phyloP scores from a whole-genome alignment of 176 grass and related monocot species.

The Triticum timopheevii region DNA sequence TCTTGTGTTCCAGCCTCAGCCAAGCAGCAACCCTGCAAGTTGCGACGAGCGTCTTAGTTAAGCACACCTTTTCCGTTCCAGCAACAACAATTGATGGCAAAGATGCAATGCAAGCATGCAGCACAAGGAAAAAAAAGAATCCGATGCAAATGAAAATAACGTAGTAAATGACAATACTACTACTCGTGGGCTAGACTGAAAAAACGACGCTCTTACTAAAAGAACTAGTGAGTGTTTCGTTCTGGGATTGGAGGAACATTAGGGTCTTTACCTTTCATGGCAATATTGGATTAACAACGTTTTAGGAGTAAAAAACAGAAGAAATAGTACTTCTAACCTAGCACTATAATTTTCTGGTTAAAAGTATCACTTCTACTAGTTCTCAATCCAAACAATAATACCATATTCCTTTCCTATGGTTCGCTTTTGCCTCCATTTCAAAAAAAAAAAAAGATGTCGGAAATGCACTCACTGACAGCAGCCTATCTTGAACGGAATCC shows the following conservation, averaged over 20 bases:
- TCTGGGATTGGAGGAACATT: too few relatives aligned
- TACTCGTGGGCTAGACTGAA: neutral
- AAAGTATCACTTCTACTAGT: too few relatives aligned
- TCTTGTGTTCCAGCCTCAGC: conserved; percentile 18
- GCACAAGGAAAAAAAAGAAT: neutral
- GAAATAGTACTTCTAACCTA: too few relatives aligned
- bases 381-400: too few relatives aligned
- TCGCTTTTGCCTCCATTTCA: too few relatives aligned
- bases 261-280: too few relatives aligned
- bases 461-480: neutral
- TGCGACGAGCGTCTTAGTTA: neutral
- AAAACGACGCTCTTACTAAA: neutral
- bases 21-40: conserved; percentile 45
- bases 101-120: neutral
- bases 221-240: too few relatives aligned
- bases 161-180: neutral
- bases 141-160: neutral
- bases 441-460: too few relatives aligned
- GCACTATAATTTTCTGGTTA: too few relatives aligned
- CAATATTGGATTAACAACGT: too few relatives aligned
- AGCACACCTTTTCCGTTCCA: neutral
- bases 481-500: neutral
- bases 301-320: too few relatives aligned
- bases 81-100: neutral
- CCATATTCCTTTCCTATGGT: too few relatives aligned